Evolutionary conservation across 164 flowering plant genomes (phyloP).

Genomic region (Amborella trichopoda): DNA sequence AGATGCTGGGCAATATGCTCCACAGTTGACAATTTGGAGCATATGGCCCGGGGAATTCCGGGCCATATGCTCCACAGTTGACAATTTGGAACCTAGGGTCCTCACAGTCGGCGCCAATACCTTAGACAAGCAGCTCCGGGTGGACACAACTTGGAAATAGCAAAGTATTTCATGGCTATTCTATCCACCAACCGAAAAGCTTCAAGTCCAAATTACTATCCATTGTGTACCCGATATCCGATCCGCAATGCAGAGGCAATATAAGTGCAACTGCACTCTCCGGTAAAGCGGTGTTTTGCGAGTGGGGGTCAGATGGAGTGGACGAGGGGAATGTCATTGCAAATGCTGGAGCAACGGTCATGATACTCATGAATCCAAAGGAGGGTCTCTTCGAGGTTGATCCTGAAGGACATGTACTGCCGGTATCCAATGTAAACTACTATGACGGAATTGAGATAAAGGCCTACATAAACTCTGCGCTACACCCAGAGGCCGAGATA

Average conservation of each 20-base stretch:
- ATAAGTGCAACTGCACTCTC: slow-evolving; percentile 17
- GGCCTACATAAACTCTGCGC: slow-evolving; percentile 8
- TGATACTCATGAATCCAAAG: slow-evolving; percentile 21
- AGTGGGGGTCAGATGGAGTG: slow-evolving; percentile 13
- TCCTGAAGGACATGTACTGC: slow-evolving; percentile 32
- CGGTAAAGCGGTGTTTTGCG: slow-evolving; percentile 47
- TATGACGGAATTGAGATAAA: slow-evolving; percentile 12
- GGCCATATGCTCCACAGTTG: not conserved
- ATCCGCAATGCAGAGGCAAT: too few species aligned
- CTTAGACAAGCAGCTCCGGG: not conserved
- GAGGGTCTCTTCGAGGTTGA: slow-evolving; percentile 22
- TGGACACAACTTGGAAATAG: slow-evolving; percentile 2
- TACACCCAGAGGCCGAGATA: slow-evolving; percentile 20
- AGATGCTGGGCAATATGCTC: slow-evolving; percentile 33
- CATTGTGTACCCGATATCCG: slow-evolving; percentile 12
- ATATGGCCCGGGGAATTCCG: slow-evolving; percentile 21
- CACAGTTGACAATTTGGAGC: slow-evolving; percentile 41
- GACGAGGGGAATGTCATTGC: slow-evolving; percentile 23
- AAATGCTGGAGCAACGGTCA: slow-evolving; percentile 40
- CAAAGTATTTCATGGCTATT: not conserved
- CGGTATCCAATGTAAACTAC: slow-evolving; percentile 23
- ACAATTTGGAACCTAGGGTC: not conserved
- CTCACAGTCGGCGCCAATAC: not conserved
- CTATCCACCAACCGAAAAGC: slow-evolving; percentile 4
- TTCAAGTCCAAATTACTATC: not conserved